These are phyloP conservation scores for Metschnikowia chrysomelidarum DNA, from an alignment of 805 yeast genomes.

Conservation along the genomic window DNA sequence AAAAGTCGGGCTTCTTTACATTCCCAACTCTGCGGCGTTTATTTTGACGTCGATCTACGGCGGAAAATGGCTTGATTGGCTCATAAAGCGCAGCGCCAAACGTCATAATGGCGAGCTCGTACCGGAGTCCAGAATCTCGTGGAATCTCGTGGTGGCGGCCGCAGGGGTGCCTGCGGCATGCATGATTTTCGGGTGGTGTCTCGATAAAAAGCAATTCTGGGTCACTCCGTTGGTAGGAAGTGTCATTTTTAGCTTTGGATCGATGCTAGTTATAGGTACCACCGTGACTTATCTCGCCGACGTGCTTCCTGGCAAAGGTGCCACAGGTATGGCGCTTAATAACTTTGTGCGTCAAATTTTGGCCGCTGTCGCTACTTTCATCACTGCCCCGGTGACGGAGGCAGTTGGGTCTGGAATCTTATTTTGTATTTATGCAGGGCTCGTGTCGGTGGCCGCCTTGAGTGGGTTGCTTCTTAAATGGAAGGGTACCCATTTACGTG, in stretches of 20 bases:
- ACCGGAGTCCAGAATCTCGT: constrained; percentile 79
- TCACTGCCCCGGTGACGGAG: constrained; percentile 63
- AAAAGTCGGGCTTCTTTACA: constrained; percentile 70
- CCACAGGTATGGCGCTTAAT: constrained; percentile 84
- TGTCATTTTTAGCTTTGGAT: constrained; percentile 76
- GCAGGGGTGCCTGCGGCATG: constrained; percentile 60
- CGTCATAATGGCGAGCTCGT: constrained; percentile 60
- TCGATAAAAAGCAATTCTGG: constrained; percentile 67
- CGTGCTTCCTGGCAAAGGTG: constrained; percentile 82
- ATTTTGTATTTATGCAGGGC: constrained; percentile 62
- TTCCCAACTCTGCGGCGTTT: constrained; percentile 81
- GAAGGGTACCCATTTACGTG: constrained; percentile 62
- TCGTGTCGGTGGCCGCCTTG: constrained; percentile 44
- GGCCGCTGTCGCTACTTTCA: constrained; percentile 76
- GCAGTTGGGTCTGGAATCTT: constrained; percentile 74
- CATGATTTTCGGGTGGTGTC: constrained; percentile 80
- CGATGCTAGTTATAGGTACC: constrained; percentile 81
- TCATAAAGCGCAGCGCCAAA: constrained; percentile 51
- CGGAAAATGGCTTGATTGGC: constrained; percentile 73
- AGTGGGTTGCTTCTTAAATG: constrained; percentile 48
- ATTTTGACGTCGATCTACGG: constrained; percentile 74
- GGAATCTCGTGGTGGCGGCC: constrained; percentile 68
- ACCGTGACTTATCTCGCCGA: constrained; percentile 81
- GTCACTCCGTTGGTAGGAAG: constrained; percentile 78
- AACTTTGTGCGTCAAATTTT: constrained; percentile 69